phyloP scores from a whole-genome alignment of 345 rosid genomes.

The Citrus maxima region DNA sequence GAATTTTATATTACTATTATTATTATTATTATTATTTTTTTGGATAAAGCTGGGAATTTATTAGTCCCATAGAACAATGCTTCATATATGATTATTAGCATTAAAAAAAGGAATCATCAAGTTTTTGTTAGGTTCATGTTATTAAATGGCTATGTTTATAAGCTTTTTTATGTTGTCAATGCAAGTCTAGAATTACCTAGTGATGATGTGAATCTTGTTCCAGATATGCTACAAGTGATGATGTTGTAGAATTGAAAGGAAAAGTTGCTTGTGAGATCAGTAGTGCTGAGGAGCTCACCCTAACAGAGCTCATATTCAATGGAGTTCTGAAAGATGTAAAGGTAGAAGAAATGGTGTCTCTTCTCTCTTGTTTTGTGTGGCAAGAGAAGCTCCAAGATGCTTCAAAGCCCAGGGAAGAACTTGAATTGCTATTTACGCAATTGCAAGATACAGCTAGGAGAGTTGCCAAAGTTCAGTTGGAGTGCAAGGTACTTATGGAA shows the following conservation, averaged over 20 bases:
- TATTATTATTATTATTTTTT: too few species aligned
- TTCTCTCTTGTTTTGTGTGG: slow-evolving; percentile 98
- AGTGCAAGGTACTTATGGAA: slow-evolving; percentile 69
- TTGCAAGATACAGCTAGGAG: slow-evolving; percentile 85
- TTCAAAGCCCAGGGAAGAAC: slow-evolving; percentile 90
- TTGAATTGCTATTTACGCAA: slow-evolving; percentile 79
- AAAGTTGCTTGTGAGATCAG: slow-evolving; percentile 93
- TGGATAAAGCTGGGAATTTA: too few species aligned
- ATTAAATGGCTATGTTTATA: not conserved
- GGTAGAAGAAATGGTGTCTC: slow-evolving; percentile 91
- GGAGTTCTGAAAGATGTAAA: slow-evolving; percentile 80
- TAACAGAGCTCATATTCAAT: slow-evolving; percentile 92
- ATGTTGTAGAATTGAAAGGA: slow-evolving; percentile 80
- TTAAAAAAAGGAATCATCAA: not conserved
- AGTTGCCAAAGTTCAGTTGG: slow-evolving; percentile 88
- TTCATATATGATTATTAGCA: not conserved
- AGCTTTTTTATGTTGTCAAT: not conserved
- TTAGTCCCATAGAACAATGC: not conserved
- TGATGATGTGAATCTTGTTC: slow-evolving; percentile 9
- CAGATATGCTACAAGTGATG: slow-evolving; percentile 71
- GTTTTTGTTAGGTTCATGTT: not conserved
- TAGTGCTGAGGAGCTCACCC: slow-evolving; percentile 91
- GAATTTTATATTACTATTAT: not conserved
- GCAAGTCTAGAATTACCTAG: not conserved
- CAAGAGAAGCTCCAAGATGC: slow-evolving; percentile 90